Percentiles rank a stretch among this genome's conserved stretches.
Conservation (phyloP, 2,329 filamentous ascomycete genomes). For the Pseudohalonectria lignicola region DNA sequence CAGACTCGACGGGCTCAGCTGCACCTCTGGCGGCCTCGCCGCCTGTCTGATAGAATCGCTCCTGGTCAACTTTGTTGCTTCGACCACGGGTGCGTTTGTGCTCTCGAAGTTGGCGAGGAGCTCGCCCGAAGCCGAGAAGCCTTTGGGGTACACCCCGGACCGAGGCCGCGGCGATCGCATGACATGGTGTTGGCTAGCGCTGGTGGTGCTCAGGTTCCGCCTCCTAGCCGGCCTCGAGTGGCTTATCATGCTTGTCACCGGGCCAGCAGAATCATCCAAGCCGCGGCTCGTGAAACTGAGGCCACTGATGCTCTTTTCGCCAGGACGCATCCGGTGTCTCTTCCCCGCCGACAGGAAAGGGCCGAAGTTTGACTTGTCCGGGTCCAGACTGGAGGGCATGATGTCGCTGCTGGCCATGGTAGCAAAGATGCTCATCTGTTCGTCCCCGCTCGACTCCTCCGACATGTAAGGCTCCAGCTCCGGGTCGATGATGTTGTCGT, state of each 20-base stretch:
- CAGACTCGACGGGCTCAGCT: constrained; percentile 78
- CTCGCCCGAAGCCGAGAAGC: constrained; percentile 40
- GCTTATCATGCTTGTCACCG: constrained; percentile 14
- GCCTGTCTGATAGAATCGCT: constrained; percentile 74
- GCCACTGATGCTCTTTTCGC: constrained; percentile 65
- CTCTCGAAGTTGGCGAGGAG: constrained; percentile 36
- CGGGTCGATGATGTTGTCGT: constrained; percentile 96
- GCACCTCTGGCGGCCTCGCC: constrained; percentile 60
- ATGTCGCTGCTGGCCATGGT: constrained; percentile 57
- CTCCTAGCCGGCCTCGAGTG: constrained; percentile 54
- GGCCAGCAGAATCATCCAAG: constrained; percentile 42
- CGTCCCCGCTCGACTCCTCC: constrained; percentile 86
- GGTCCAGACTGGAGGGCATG: constrained; percentile 56
- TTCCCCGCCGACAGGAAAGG: constrained; percentile 62
- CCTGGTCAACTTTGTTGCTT: constrained; percentile 46
- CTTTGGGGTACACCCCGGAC: constrained; percentile 40
- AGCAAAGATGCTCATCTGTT: constrained; percentile 79
- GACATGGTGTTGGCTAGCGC: constrained; percentile 51
- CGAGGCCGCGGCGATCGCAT: constrained; percentile 62
- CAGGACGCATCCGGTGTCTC: constrained; percentile 61
- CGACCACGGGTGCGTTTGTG: constrained; percentile 22
- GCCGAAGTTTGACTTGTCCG: constrained; percentile 63
- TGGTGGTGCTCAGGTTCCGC: constrained; percentile 76
- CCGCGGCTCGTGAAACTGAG: constrained; percentile 61
- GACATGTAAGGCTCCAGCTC: constrained; percentile 94